These are phyloP conservation scores for Pseudocercospora fuligena DNA, from an alignment of 2,329 filamentous ascomycete species.

Conservation along the genomic window DNA sequence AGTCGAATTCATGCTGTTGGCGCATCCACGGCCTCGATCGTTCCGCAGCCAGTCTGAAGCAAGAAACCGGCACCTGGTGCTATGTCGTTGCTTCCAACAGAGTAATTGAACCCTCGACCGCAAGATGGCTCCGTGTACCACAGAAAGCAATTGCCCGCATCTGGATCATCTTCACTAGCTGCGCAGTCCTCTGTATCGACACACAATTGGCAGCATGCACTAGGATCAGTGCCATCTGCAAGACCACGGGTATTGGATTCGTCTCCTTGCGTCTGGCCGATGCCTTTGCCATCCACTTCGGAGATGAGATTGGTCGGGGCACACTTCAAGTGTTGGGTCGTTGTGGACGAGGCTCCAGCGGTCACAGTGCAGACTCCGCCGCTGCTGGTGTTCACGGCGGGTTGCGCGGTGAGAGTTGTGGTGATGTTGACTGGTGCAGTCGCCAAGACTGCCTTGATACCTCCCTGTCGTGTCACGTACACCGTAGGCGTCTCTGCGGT, in stretches of 20 bases:
- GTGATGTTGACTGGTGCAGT: constrained; percentile 28
- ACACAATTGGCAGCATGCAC: constrained; percentile 36
- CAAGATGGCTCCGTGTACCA: constrained; percentile 33
- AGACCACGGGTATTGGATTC: constrained; percentile 32
- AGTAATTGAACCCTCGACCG: constrained; percentile 34
- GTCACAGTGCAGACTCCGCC: constrained; percentile 32
- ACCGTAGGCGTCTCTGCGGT: constrained; percentile 29
- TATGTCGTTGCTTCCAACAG: constrained; percentile 28
- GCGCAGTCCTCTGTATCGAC: constrained; percentile 34
- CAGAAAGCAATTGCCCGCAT: constrained; percentile 37
- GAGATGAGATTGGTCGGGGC: constrained; percentile 37
- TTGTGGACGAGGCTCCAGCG: constrained; percentile 29
- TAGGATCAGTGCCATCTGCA: constrained; percentile 31
- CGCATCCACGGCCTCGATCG: constrained; percentile 23
- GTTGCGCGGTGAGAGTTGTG: constrained; percentile 22
- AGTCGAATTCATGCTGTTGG: constrained; percentile 16
- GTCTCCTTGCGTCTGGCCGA: constrained; percentile 29
- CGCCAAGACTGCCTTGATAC: constrained; percentile 17
- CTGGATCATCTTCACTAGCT: constrained; percentile 33
- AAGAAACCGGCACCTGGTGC: constrained; percentile 31
- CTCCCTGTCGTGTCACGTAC: constrained; percentile 23
- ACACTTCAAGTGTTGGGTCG: constrained; percentile 36
- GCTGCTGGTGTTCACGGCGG: constrained; percentile 5
- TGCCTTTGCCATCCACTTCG: constrained; percentile 31
- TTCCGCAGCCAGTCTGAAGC: constrained; percentile 35